These are phyloP conservation scores for Combretum micranthum DNA, from an alignment of 345 rosid genomes.

Conservation along the genomic window DNA sequence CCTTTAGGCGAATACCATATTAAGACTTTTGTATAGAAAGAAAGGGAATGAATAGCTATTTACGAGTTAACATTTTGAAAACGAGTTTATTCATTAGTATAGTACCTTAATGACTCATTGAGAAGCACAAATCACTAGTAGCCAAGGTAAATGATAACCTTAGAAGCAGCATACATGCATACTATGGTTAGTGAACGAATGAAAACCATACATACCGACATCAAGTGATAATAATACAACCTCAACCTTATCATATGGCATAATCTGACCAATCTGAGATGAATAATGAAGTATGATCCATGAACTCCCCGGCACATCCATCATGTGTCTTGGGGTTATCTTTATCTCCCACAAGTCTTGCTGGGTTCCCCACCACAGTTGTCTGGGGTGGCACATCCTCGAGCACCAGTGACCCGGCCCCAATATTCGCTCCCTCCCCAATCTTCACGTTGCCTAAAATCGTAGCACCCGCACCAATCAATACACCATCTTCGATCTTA, in stretches of 20 bases:
- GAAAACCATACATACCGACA: too few species aligned
- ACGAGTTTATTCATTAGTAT: too few species aligned
- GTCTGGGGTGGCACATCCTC: slow-evolving; percentile 69
- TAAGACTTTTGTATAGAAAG: too few species aligned
- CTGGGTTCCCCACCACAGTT: slow-evolving; percentile 93
- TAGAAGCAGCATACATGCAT: too few species aligned
- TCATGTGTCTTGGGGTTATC: slow-evolving; percentile 54
- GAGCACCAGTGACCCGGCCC: slow-evolving; percentile 88
- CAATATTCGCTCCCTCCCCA: slow-evolving; percentile 87
- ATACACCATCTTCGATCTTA: slow-evolving; percentile 84
- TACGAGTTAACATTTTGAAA: too few species aligned
- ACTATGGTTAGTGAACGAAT: too few species aligned
- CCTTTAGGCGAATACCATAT: too few species aligned
- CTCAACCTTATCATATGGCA: slow-evolving; percentile 25
- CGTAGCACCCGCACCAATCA: slow-evolving; percentile 93
- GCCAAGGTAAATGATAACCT: too few species aligned
- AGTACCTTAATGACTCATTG: too few species aligned
- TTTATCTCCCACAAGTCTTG: slow-evolving; percentile 87
- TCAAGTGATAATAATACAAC: background rate
- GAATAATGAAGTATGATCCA: slow-evolving; percentile 98
- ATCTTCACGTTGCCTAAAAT: slow-evolving; percentile 79
- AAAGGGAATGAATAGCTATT: too few species aligned
- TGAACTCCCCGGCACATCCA: slow-evolving; percentile 86
- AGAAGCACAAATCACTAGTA: too few species aligned
- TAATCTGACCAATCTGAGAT: slow-evolving; percentile 94